These are phyloP conservation scores for Malus hybrid DNA, from an alignment of 331 rosid genomes.

Conservation along the genomic window DNA sequence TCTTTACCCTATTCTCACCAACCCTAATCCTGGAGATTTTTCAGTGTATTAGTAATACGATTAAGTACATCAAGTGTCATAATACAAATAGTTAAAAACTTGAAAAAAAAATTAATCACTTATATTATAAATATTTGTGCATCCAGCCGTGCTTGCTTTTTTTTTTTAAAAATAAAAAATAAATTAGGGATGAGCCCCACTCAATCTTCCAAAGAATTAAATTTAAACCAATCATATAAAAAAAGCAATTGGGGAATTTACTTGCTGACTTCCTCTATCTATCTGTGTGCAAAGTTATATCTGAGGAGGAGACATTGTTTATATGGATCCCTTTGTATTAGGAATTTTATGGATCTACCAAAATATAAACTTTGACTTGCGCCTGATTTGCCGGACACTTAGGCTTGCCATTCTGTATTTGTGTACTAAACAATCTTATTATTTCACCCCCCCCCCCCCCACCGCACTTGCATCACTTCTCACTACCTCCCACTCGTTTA, in stretches of 20 bases:
- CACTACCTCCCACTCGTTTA: not conserved
- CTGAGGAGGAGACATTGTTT: not conserved
- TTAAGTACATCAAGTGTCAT: too few species aligned
- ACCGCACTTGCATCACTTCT: constrained; percentile 17
- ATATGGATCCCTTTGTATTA: too few species aligned
- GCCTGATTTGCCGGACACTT: constrained; percentile 19
- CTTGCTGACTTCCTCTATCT: not conserved
- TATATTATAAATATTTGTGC: too few species aligned
- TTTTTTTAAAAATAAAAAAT: too few species aligned
- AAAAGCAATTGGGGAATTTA: not conserved
- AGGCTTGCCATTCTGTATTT: not conserved
- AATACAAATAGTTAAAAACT: too few species aligned
- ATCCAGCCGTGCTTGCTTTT: too few species aligned
- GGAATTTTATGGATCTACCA: constrained; percentile 9
- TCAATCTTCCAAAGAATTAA: not conserved
- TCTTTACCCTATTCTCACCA: too few species aligned
- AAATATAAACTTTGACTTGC: constrained; percentile 19
- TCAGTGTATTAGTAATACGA: too few species aligned
- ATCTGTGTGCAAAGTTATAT: constrained; percentile 13
- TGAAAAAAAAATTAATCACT: too few species aligned
- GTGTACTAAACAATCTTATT: not conserved
- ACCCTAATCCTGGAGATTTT: too few species aligned
- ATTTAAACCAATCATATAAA: not conserved
- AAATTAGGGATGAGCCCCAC: constrained; percentile 2
- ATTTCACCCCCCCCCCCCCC: not conserved